These are phyloP conservation scores for Sphaerulina musiva DNA, from an alignment of 2,329 filamentous ascomycete species.

Conservation along the genomic window DNA sequence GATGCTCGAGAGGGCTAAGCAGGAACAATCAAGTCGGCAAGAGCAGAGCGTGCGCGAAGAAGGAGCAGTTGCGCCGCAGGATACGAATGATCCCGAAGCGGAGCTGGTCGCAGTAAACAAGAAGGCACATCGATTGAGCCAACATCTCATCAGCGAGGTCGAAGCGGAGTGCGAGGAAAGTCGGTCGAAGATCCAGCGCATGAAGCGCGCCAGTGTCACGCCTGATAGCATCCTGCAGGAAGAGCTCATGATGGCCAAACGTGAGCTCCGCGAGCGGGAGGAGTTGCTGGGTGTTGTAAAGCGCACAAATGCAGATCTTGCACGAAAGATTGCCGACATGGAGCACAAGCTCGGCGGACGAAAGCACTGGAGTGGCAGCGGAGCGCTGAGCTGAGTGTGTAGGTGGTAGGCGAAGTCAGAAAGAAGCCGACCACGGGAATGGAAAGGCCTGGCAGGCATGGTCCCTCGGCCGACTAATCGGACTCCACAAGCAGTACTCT, in stretches of 20 bases:
- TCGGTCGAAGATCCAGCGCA: slow-evolving; percentile 2
- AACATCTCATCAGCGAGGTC: background rate
- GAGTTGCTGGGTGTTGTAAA: slow-evolving; percentile 1
- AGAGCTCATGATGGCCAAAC: background rate
- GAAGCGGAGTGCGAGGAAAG: slow-evolving; percentile 5
- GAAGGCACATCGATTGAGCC: slow-evolving; percentile 2
- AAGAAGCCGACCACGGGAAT: background rate
- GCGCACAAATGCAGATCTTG: slow-evolving; percentile 6
- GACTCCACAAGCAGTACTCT: background rate
- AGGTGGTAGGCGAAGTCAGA: background rate
- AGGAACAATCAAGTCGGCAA: background rate
- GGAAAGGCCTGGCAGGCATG: slow-evolving; percentile 1
- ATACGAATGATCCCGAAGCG: background rate
- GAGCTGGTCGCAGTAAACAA: background rate
- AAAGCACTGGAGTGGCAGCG: background rate
- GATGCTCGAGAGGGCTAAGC: background rate
- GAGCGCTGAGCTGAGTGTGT: background rate
- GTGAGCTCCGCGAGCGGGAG: slow-evolving; percentile 4
- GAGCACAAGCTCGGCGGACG: background rate
- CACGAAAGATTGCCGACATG: slow-evolving; percentile 4
- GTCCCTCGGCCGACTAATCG: background rate
- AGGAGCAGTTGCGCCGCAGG: background rate
- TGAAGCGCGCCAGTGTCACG: background rate
- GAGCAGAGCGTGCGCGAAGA: background rate
- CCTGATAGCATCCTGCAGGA: background rate